Percentiles rank a stretch among this genome's conserved stretches.
These are phyloP conservation scores for Tricholomella constricta DNA, from an alignment of 768 basidiomycete genomes.

Conservation along the genomic window DNA sequence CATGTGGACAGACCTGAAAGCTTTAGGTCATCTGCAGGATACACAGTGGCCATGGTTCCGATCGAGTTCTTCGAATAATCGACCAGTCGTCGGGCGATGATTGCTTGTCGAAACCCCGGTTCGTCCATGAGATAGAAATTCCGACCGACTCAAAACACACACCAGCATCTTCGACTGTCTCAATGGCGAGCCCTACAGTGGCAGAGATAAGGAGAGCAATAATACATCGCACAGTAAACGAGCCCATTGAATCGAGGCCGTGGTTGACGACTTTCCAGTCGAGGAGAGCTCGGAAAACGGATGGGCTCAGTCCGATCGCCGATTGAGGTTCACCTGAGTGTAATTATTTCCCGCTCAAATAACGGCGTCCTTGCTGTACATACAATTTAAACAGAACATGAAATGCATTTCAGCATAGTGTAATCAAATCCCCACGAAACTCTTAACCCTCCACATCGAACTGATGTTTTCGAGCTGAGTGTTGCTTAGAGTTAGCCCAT, in stretches of 20 bases:
- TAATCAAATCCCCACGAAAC: constrained; percentile 27
- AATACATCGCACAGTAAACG: neutral
- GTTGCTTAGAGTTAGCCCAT: neutral
- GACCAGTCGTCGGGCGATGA: constrained; percentile 44
- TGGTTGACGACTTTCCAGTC: too few species aligned
- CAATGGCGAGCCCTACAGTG: constrained; percentile 23
- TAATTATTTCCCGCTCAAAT: too few species aligned
- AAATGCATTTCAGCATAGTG: neutral
- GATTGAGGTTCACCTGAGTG: too few species aligned
- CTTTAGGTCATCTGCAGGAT: constrained; percentile 40
- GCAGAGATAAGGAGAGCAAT: neutral
- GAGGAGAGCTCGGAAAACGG: too few species aligned
- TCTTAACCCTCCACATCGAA: constrained; percentile 54
- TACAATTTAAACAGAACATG: neutral
- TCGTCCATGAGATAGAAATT: neutral
- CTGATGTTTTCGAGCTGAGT: constrained; percentile 54
- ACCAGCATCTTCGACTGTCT: constrained; percentile 55
- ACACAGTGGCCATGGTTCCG: constrained; percentile 53
- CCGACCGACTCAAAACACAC: neutral
- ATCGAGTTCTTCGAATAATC: constrained; percentile 37
- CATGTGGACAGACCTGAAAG: constrained; percentile 35
- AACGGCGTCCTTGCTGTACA: too few species aligned
- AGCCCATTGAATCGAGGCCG: too few species aligned
- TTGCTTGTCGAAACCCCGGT: constrained; percentile 28
- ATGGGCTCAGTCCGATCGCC: too few species aligned